Conservation (phyloP, 176 grass and related monocot species). For the Pontederia crassipes region DNA sequence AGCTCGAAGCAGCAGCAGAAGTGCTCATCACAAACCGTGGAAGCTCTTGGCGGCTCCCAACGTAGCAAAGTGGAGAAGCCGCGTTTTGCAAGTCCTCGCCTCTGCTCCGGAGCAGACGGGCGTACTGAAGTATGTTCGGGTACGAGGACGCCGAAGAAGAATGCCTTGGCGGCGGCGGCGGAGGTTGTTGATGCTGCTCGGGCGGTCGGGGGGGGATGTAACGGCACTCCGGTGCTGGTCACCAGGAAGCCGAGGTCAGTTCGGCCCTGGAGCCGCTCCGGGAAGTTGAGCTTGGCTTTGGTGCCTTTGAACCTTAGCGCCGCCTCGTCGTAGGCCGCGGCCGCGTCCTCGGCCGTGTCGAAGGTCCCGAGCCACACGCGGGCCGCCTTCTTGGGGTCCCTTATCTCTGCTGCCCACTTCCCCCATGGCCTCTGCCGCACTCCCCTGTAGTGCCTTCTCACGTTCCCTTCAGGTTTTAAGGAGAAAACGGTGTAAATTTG, state of each 20-base stretch:
- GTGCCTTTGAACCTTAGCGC: conserved; percentile 63
- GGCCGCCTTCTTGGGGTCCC: conserved; percentile 54
- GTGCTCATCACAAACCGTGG: too few relatives aligned
- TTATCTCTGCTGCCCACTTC: conserved; percentile 80
- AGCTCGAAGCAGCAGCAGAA: too few relatives aligned
- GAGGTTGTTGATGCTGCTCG: not conserved
- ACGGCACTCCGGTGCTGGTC: not conserved
- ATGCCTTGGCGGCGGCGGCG: not conserved
- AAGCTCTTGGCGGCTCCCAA: too few relatives aligned
- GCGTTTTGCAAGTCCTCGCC: conserved; percentile 15
- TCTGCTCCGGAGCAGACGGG: conserved; percentile 70
- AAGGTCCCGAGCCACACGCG: conserved; percentile 82
- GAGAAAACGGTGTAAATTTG: not conserved
- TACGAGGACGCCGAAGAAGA: conserved; percentile 17
- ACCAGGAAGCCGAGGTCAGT: conserved; percentile 58
- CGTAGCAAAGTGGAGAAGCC: not conserved
- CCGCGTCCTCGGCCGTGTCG: conserved; percentile 59
- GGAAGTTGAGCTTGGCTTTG: conserved; percentile 84
- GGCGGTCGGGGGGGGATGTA: not conserved
- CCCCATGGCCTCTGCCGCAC: conserved; percentile 69
- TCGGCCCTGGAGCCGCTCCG: conserved; percentile 76
- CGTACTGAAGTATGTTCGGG: conserved; percentile 73
- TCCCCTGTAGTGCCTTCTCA: conserved; percentile 45
- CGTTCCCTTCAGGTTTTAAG: conserved; percentile 4
- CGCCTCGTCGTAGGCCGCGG: conserved; percentile 56